These are phyloP conservation scores for Purpureocillium lavendulum DNA, from an alignment of 2,329 filamentous ascomycete species.

Conservation along the genomic window DNA sequence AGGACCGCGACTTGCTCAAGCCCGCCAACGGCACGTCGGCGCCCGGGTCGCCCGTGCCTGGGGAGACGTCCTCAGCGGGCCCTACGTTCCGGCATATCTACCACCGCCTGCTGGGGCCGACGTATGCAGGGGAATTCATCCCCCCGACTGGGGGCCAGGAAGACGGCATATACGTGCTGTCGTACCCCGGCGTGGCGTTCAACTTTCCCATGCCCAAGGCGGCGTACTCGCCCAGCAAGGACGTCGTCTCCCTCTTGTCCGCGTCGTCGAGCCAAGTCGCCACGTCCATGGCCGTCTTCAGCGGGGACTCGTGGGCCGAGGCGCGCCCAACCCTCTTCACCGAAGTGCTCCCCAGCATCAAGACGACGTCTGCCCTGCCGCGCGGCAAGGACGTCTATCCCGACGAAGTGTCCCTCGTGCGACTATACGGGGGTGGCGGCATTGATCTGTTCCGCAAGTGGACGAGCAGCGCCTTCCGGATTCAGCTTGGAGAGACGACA, in stretches of 20 bases:
- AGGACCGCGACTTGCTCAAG: conserved; percentile 68
- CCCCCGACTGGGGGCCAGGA: conserved; percentile 47
- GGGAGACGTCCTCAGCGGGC: conserved; percentile 33
- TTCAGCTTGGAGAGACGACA: conserved; percentile 76
- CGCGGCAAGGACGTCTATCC: conserved; percentile 73
- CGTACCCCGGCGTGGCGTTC: conserved; percentile 90
- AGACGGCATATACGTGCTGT: conserved; percentile 76
- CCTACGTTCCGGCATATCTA: conserved; percentile 87
- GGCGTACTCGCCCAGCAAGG: conserved; percentile 65
- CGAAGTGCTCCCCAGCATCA: conserved; percentile 62
- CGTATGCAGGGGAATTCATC: conserved; percentile 89
- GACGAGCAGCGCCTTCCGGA: conserved; percentile 57
- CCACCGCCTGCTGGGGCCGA: conserved; percentile 84
- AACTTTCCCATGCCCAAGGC: conserved; percentile 72
- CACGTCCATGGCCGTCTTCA: conserved; percentile 83
- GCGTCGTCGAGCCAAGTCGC: conserved; percentile 70
- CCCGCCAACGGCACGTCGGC: conserved; percentile 32
- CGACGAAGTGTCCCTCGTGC: conserved; percentile 78
- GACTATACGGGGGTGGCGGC: conserved; percentile 67
- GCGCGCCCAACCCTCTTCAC: conserved; percentile 71
- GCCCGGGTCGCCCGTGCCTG: conserved; percentile 22
- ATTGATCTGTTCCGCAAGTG: conserved; percentile 70
- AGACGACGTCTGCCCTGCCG: conserved; percentile 58
- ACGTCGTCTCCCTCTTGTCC: conserved; percentile 80
- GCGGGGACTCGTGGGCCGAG: conserved; percentile 83